A percentile compares a stretch with the other conserved stretches of the same genome.
Conservation (phyloP, 306 rosid species). For the Calophaca sinica region DNA sequence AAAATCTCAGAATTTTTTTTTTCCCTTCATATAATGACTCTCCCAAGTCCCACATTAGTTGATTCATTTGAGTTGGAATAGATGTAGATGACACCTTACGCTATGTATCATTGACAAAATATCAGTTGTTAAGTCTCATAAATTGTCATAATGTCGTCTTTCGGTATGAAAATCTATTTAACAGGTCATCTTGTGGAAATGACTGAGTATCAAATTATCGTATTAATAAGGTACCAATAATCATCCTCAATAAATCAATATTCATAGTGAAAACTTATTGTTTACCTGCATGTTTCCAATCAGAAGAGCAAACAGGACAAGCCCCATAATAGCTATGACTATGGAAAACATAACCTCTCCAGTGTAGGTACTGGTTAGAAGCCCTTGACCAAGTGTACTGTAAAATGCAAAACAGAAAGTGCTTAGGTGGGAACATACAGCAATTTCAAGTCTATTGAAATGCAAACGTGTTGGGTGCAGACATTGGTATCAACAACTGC, state of each 20-base stretch:
- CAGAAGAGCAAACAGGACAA: constrained; percentile 79
- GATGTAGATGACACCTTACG: background rate
- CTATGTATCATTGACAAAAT: background rate
- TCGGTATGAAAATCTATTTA: background rate
- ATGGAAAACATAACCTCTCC: constrained; percentile 80
- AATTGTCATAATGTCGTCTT: background rate
- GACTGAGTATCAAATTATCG: background rate
- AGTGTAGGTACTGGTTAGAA: constrained; percentile 73
- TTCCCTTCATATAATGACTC: background rate
- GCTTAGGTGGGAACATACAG: constrained; percentile 13
- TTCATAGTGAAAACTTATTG: background rate
- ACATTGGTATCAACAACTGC: background rate
- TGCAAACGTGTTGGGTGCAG: background rate
- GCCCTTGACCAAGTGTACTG: constrained; percentile 95
- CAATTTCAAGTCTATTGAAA: background rate
- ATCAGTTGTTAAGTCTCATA: background rate
- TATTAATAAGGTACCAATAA: constrained; percentile 14
- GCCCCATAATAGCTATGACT: constrained; percentile 67
- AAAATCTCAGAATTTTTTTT: background rate
- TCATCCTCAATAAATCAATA: background rate
- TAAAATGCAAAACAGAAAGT: constrained; percentile 38
- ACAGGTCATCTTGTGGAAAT: background rate
- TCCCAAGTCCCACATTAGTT: background rate
- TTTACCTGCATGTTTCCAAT: constrained; percentile 88
- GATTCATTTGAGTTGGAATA: background rate